Base-by-base conservation (phyloP, 768 basidiomycete species). In the Mycena latifolia region DNA sequence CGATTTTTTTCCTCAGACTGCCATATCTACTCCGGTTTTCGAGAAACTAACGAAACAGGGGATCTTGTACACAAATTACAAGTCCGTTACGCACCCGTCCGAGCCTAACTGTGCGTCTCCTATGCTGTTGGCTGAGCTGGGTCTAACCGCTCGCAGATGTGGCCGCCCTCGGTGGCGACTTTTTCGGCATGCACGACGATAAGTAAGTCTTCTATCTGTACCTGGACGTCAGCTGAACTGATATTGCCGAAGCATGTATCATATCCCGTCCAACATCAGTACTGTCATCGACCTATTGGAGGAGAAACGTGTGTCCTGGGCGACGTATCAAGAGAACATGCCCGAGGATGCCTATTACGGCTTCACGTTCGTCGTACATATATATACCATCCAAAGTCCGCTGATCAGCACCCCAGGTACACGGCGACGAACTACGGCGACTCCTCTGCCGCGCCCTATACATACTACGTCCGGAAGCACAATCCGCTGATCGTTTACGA, bases 291-390 rank as follows among this genome's bases (percentile, higher is more conserved):
- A 52, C 22, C 33, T 52, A 2, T 31, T 52, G 5, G 51, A 52
- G 33, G 51, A 52, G 27, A 52, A 52, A 31, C 11, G 17, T 2
- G 35, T 52, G 31, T 52, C 51, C 3, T 52, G 51, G 51, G 84
- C 82, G 0, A 78, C 84, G 20, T 91, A 90, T 69, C 84, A 88
- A 71, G 88, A 90, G 71, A 84, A 82, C 65, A 80, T 89, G 82
- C 86, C 87, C 1, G 73, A 71, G 1, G 84, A 85, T 61, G 87
- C 82, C 8, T 88, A 77, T 54, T 64, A 73, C 17, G 85, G 77
- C 2, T 84, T 77, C 72, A 78, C 80, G 64, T 81, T 66, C 46
- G 56, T 46, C 17, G n/a, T n/a, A n/a, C n/a, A n/a, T n/a, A n/a
- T n/a, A n/a, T n/a, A n/a, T n/a, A n/a, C n/a, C n/a, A n/a, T n/a